phyloP scores from a whole-genome alignment of 169 alveolate species.

The Babesia sp. region DNA sequence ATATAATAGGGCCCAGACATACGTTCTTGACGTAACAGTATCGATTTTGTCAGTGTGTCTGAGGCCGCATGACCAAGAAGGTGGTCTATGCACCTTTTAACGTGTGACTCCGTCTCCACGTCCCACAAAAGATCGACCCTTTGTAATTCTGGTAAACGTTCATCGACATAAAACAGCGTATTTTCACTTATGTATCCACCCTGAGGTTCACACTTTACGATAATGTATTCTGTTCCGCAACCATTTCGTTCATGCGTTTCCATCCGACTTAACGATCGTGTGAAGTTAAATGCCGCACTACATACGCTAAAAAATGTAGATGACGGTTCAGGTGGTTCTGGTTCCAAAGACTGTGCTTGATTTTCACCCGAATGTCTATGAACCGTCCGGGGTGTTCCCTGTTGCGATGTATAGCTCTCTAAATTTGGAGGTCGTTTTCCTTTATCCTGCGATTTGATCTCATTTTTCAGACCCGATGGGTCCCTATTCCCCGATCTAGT shows the following conservation, averaged over 20 bases:
- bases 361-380: background rate
- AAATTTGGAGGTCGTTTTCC: background rate
- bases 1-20: slow-evolving; percentile 32
- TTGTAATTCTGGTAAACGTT: slow-evolving; percentile 15
- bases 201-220: slow-evolving; percentile 58
- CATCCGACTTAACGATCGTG: background rate
- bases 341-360: background rate
- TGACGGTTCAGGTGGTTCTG: background rate
- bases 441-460: background rate
- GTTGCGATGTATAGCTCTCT: background rate
- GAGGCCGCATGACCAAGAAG: background rate
- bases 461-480: background rate
- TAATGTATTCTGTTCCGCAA: slow-evolving; percentile 9
- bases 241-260: background rate
- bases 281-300: slow-evolving; percentile 3
- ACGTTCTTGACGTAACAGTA: background rate
- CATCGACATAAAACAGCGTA: slow-evolving; percentile 45
- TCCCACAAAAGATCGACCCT: slow-evolving; percentile 38
- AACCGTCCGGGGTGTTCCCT: background rate
- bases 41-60: background rate
- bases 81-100: slow-evolving; percentile 3
- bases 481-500: background rate
- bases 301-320: background rate
- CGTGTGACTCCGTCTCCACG: slow-evolving; percentile 8
- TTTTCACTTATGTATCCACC: slow-evolving; percentile 43